Base-by-base conservation (phyloP, 495 filamentous ascomycete species). In the Sporormia fimetaria region DNA sequence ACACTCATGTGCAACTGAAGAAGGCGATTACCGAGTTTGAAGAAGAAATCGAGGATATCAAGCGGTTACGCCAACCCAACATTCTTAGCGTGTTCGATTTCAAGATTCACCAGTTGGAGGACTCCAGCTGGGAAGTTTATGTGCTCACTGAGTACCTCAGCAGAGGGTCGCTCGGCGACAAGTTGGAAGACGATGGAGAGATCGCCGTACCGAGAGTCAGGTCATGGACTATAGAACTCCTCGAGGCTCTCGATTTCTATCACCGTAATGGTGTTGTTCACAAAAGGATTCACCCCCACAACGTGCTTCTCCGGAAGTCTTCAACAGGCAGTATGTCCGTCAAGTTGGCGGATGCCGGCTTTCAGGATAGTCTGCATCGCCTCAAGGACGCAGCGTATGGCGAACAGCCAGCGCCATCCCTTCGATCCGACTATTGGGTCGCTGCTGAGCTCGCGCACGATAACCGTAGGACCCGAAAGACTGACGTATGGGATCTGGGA, bases 401-500 rank as follows among this genome's bases (percentile, higher is more conserved):
- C 32, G 36, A 47, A 4, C 61, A 62, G 16, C 63, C 63, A n/a
- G 58, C 54, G 28, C 67, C 47, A 16, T 40, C 59, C 66, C 16
- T 62, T 58, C 47, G 62, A 61, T 86, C 87, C 3, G 72, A 78
- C 6, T 80, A 80, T 49, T 96, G 88, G 88, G 56, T 79, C 18
- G 76, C 88, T 4, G 81, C 87, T 11, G 88, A 96, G 58, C 61
- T 82, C 25, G 71, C 79, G 1, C 65, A 67, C 32, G 69, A 72
- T 15, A 63, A 70, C 0, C 65, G 73, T 29, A 69, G 69, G 18
- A 81, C 76, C 7, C 76, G 79, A 51, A 94, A 92, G 58, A 82
- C 85, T 0, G 92, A 96, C 59, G 73, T 98, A 10, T 98, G 90
- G 90, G 80, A 93, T 49, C 73, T 96, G 48, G 90, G 90, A 3